Conservation (phyloP, 2,329 filamentous ascomycete species). For the Penicillium occitanis region DNA sequence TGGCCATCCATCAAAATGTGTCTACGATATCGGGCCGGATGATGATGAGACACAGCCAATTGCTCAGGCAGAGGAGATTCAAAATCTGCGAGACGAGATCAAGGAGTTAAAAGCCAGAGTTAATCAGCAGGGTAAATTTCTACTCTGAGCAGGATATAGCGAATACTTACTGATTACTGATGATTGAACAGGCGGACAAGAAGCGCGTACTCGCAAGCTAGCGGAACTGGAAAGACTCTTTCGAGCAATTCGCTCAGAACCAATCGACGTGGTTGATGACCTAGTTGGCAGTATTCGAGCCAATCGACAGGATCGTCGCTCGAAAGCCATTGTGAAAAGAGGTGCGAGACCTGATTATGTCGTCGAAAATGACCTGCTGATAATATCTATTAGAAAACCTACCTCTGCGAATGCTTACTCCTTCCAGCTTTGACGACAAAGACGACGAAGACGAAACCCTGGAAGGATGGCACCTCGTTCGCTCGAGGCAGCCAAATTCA, state of each 20-base stretch:
- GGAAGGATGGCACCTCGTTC: slow-evolving; percentile 11
- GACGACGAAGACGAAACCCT: neutral
- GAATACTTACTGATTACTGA: slow-evolving; percentile 22
- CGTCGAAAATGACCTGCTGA: neutral
- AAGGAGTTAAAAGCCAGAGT: slow-evolving; percentile 32
- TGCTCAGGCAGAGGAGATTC: slow-evolving; percentile 40
- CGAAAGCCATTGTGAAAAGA: neutral
- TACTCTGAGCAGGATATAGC: neutral
- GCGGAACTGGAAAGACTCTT: slow-evolving; percentile 36
- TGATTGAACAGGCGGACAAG: slow-evolving; percentile 21
- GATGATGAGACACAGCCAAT: slow-evolving; percentile 38
- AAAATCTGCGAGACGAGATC: slow-evolving; percentile 37
- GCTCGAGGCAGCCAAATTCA: neutral
- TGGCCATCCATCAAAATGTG: slow-evolving; percentile 40
- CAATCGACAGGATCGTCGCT: slow-evolving; percentile 21
- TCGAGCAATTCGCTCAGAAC: slow-evolving; percentile 36
- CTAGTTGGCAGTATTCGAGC: slow-evolving; percentile 34
- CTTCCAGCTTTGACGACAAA: neutral
- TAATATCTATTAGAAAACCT: neutral
- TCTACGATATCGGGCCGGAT: slow-evolving; percentile 33
- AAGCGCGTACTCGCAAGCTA: slow-evolving; percentile 29
- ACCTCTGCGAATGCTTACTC: slow-evolving; percentile 15
- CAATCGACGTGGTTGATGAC: slow-evolving; percentile 33
- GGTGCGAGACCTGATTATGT: neutral
- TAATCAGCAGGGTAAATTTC: slow-evolving; percentile 29